phyloP scores from a whole-genome alignment of 148 eudicot genomes.

The Cornus florida region DNA sequence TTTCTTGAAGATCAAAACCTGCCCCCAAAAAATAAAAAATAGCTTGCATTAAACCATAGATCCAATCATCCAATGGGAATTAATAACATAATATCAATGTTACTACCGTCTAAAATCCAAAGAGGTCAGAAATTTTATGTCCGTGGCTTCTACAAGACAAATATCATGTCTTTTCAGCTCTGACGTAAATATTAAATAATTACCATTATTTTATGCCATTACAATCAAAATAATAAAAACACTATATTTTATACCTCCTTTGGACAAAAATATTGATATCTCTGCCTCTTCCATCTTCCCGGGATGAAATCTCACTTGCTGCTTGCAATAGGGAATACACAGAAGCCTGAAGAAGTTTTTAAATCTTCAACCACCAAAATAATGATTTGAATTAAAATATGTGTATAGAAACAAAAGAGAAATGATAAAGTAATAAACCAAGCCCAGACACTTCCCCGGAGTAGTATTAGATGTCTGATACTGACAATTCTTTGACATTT shows the following conservation, averaged over 20 bases:
- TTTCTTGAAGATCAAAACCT: neutral
- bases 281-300: constrained; percentile 76
- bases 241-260: constrained; percentile 52
- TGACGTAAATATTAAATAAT: neutral
- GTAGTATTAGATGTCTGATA: no score
- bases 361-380: constrained; percentile 7
- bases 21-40: neutral
- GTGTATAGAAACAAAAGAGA: neutral
- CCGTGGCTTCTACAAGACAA: constrained; percentile 2
- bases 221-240: neutral
- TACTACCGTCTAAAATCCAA: neutral
- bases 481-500: no score
- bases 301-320: constrained; percentile 80
- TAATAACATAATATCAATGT: neutral
- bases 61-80: neutral
- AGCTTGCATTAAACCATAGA: neutral
- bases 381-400: constrained; percentile 7
- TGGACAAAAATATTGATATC: constrained; percentile 79
- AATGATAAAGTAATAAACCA: neutral
- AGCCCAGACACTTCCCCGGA: neutral
- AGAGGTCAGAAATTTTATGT: neutral
- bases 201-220: neutral
- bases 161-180: neutral
- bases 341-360: constrained; percentile 61
- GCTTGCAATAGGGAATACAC: constrained; percentile 87